phyloP scores from a whole-genome alignment of 2,329 filamentous ascomycete genomes.

The Teratosphaeria epicoccoides region DNA sequence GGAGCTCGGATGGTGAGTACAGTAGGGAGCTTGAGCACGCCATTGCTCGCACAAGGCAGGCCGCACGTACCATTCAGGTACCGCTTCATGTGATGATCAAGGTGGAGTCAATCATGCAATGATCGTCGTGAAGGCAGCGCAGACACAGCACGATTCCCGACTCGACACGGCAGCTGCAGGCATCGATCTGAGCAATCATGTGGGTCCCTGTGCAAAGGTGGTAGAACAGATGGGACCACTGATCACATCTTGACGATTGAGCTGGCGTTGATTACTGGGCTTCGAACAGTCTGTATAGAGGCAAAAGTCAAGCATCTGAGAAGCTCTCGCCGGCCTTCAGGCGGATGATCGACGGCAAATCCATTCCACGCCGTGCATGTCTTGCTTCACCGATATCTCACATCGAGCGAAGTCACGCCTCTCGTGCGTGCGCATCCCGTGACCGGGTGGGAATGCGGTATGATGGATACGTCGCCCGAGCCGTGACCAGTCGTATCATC shows the following conservation, averaged over 20 bases:
- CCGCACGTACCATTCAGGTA: too few relatives aligned
- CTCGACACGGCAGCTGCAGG: constrained; percentile 38
- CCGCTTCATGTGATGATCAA: too few relatives aligned
- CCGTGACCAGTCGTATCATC: constrained; percentile 58
- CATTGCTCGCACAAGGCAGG: not conserved
- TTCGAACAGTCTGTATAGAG: too few relatives aligned
- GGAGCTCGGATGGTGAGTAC: not conserved
- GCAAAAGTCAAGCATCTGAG: constrained; percentile 56
- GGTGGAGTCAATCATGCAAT: too few relatives aligned
- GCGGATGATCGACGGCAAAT: constrained; percentile 56
- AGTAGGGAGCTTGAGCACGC: not conserved
- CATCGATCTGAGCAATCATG: constrained; percentile 55
- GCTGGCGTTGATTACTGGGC: too few relatives aligned
- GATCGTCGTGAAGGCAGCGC: too few relatives aligned
- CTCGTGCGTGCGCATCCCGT: constrained; percentile 61
- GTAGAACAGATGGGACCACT: too few relatives aligned
- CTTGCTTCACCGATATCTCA: constrained; percentile 56
- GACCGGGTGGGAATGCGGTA: constrained; percentile 62
- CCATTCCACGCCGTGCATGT: constrained; percentile 56
- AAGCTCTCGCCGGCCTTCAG: constrained; percentile 62
- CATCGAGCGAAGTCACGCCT: constrained; percentile 57
- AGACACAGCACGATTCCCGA: too few relatives aligned
- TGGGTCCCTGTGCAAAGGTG: too few relatives aligned
- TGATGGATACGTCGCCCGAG: constrained; percentile 63
- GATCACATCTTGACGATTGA: too few relatives aligned